A percentile compares a stretch with the other conserved stretches of the same genome.
These are phyloP conservation scores for Triangularia setosa DNA, from an alignment of 2,329 filamentous ascomycete species.

Conservation along the genomic window DNA sequence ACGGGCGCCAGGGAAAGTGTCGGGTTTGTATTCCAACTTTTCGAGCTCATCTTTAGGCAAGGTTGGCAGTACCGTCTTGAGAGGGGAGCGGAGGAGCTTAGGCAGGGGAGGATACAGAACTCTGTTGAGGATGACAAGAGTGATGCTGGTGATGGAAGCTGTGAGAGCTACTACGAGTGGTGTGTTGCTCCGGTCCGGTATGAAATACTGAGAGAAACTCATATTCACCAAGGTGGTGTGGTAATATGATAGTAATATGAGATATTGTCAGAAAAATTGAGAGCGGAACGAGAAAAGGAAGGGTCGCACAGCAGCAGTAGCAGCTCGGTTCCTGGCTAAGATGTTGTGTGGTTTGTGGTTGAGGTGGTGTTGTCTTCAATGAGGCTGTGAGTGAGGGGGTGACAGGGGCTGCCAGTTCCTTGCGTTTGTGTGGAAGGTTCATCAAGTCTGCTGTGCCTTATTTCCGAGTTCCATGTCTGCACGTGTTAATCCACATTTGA, in stretches of 20 bases:
- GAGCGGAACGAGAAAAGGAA: background rate
- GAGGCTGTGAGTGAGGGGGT: background rate
- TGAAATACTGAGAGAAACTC: background rate
- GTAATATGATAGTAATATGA: conserved; percentile 1
- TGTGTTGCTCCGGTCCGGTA: background rate
- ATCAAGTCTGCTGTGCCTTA: background rate
- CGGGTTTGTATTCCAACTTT: conserved; percentile 54
- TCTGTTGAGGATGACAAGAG: conserved; percentile 23
- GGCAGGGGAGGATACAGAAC: conserved; percentile 24
- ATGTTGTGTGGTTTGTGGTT: background rate
- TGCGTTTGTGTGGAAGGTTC: background rate
- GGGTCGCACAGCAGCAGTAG: background rate
- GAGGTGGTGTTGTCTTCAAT: background rate
- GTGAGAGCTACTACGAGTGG: conserved; percentile 22
- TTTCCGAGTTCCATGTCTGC: background rate
- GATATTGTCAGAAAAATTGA: background rate
- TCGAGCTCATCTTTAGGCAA: conserved; percentile 25
- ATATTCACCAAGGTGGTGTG: conserved; percentile 4
- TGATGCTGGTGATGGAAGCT: conserved; percentile 21
- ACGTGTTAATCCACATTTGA: background rate
- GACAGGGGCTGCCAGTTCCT: background rate
- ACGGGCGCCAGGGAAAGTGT: conserved; percentile 66
- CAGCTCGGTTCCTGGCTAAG: background rate
- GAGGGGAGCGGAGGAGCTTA: conserved; percentile 24
- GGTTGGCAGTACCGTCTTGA: conserved; percentile 24